These are phyloP conservation scores for Flaveria floridana DNA, from an alignment of 140 eudicot genomes.

Conservation along the genomic window DNA sequence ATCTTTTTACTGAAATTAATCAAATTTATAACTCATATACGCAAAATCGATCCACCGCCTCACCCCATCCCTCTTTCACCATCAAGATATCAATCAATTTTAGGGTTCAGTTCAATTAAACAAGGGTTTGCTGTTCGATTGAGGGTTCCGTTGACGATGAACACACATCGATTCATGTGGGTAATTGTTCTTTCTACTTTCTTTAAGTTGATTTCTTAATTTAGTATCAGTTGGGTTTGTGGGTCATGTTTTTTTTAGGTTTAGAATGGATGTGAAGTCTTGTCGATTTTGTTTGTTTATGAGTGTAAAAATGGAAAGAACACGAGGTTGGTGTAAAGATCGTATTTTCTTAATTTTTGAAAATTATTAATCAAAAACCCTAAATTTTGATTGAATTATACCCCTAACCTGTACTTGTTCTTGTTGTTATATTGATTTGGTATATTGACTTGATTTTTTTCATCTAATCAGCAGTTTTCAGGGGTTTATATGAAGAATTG, in stretches of 20 bases:
- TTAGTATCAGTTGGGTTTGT: slow-evolving; percentile 9
- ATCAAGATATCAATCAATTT: slow-evolving; percentile 16
- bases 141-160: slow-evolving; percentile 16
- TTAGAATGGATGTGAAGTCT: slow-evolving; percentile 3
- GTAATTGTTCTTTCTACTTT: slow-evolving; percentile 7
- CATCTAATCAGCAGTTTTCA: not conserved
- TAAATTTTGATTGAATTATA: slow-evolving; percentile 4
- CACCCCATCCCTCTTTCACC: slow-evolving; percentile 35
- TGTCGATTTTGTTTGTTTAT: not conserved
- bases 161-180: slow-evolving; percentile 6
- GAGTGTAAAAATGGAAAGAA: slow-evolving; percentile 12
- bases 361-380: slow-evolving; percentile 6
- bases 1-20: slow-evolving; percentile 19
- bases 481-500: not conserved
- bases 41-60: slow-evolving; percentile 40
- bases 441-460: not conserved
- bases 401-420: not conserved
- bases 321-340: slow-evolving; percentile 8
- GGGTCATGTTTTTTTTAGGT: not conserved
- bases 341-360: slow-evolving; percentile 6
- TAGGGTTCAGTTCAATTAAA: slow-evolving; percentile 31
- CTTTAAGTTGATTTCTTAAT: not conserved
- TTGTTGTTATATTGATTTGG: not conserved
- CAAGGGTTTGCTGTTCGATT: slow-evolving; percentile 11
- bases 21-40: not conserved